Conservation (phyloP, 2,329 filamentous ascomycete genomes). For the Colletotrichum magnum region DNA sequence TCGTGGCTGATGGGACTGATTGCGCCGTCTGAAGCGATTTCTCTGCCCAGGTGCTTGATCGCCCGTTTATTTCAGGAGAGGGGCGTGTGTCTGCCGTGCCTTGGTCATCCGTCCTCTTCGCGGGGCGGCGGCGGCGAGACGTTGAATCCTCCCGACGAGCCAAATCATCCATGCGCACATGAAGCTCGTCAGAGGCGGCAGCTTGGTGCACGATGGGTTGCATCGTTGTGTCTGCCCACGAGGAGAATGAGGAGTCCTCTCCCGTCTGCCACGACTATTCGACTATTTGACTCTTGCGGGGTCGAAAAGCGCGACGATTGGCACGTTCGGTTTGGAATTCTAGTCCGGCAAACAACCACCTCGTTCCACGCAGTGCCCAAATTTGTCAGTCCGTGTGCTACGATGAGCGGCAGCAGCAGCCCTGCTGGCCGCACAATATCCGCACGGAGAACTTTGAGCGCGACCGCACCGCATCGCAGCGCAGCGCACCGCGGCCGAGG, state of each 20-base stretch:
- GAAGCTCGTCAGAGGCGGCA: slow-evolving; percentile 22
- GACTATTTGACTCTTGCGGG: slow-evolving; percentile 1
- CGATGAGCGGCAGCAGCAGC: slow-evolving; percentile 5
- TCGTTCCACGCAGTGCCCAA: not conserved
- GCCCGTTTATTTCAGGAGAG: slow-evolving; percentile 21
- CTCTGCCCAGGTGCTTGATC: slow-evolving; percentile 19
- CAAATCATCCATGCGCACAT: slow-evolving; percentile 38
- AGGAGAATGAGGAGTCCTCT: slow-evolving; percentile 8
- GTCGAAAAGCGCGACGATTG: slow-evolving; percentile 16
- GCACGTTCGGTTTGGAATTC: slow-evolving; percentile 29
- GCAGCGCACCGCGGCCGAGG: not conserved
- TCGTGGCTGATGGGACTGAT: slow-evolving; percentile 5
- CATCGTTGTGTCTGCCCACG: slow-evolving; percentile 21
- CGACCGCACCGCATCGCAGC: too few relatives aligned
- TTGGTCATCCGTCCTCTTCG: slow-evolving; percentile 21
- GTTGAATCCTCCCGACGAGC: slow-evolving; percentile 41
- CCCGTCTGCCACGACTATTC: not conserved
- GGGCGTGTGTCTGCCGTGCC: slow-evolving; percentile 24
- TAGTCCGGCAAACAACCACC: not conserved
- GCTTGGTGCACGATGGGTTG: slow-evolving; percentile 25
- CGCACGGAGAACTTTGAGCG: not conserved
- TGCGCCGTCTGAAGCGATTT: slow-evolving; percentile 19
- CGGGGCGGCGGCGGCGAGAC: slow-evolving; percentile 32
- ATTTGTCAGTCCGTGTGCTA: slow-evolving; percentile 5
- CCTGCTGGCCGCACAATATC: slow-evolving; percentile 10